Evolutionary conservation across 768 basidiomycete genomes (phyloP), one percentile per base, ranked within the genome.

Genomic region (Sarcodon sp.): DNA sequence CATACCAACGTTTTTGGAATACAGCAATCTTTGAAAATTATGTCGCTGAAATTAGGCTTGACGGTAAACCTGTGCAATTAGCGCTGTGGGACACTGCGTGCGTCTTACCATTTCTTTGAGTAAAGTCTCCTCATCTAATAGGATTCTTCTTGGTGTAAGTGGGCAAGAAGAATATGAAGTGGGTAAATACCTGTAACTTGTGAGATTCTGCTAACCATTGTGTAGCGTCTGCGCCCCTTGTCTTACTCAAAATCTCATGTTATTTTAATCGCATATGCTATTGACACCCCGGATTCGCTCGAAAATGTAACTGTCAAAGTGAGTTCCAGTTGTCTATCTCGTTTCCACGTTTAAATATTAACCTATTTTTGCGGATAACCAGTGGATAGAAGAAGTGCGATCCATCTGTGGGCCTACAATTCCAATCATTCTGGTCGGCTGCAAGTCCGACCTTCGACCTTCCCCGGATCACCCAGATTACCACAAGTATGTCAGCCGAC

Each of bases 71-170:
- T 35, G 90, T 99, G 13, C 93, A 98, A 64, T 67, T 98, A 50
- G 94, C 96, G 37, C 68, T 98, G 39, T 98, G 96, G 96, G 96
- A 99, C 75, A 98, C 96, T 47, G 96, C 96, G 93, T 96, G 64
- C 66, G 88, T 82, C 50, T 32, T 41, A 43, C 41, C 46, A 44
- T 47, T 35, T 49, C 48, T 44, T 43, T 48, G 32, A 18, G 34
- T 43, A 31, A 12, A 7, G 21, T 21, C 32, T 10, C 7, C 39
- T 6, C 7, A 13, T 13, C 39, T 41, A 9, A 13, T 27, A 16
- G 39, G 27, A 16, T 27, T 27, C 15, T 9, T 13, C 46, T 50
- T 52, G 52, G 53, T 56, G 47, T 49, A 61, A 96, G 93, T 59
- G 93, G 94, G 43, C 93, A 97, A 70, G 94, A 99, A 71, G 94